Base-by-base conservation (phyloP, 2,329 filamentous ascomycete genomes). In the Colletotrichum ledebouriae region DNA sequence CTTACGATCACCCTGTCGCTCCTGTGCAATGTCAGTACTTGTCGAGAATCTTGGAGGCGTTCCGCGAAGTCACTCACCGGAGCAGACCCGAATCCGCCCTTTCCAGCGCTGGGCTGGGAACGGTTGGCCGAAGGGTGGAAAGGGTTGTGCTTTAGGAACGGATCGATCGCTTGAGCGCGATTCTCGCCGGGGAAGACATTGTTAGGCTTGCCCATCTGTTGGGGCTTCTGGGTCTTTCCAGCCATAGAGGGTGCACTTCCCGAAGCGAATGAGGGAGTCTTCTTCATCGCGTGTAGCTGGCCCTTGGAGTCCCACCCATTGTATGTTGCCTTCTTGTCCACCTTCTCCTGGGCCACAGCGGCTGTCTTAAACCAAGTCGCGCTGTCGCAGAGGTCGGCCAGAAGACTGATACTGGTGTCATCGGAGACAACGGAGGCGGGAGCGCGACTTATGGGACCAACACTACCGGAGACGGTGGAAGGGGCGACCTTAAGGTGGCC, bases 241-340 rank as follows among this genome's bases (percentile, higher is more conserved):
- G 41, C 22, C 34, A 47, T 17, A 2, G 56, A 69, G 1, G 66
- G 11, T 3, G 13, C 59, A 11, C 13, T 17, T 9, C 22, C 22
- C 10, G 56, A 67, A 41, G 56, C 62, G 4, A 70, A 52, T 0
- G 77, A 77, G 2, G 71, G 69, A 0, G 71, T 61, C 62, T 78
- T 79, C 44, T 67, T 29, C 1, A 29, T 9, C 25, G 62, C 3
- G 56, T 53, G 33, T 78, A 67, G 5, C 0, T 63, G 67, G 0
- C 78, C 78, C 4, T 44, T 61, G 1, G 72, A 17, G 10, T 77
- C 77, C 77, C 78, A 80, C 2, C 76, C 77, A 33, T 69, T 69
- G 44, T 56, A 66, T 12, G 67, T 53, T 2, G 41, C 17, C 49
- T 52, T 52, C 49, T 34, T 15, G 25, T 53, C 25, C 6, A n/a